Conservation (phyloP, 345 rosid species). For the Syzygium aromaticum region DNA sequence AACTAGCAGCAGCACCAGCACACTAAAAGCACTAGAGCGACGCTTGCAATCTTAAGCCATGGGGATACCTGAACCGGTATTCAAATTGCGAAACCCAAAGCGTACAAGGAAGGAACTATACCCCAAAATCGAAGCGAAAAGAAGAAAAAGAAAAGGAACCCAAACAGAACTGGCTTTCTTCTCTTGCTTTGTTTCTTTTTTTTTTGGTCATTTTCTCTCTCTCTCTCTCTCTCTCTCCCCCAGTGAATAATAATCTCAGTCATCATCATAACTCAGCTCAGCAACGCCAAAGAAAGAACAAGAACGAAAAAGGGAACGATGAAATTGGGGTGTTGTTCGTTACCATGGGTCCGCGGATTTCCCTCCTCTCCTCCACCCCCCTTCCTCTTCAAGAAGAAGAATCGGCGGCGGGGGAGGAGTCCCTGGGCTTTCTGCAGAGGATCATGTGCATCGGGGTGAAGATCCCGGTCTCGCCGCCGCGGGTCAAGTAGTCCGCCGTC, state of each 20-base stretch:
- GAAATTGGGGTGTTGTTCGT: not conserved
- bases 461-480: slow-evolving; percentile 83
- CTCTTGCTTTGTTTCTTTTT: not conserved
- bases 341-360: not conserved
- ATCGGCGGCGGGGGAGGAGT: not conserved
- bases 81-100: not conserved
- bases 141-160: not conserved
- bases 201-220: too few species aligned
- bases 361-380: too few species aligned
- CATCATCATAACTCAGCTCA: not conserved
- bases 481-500: slow-evolving; percentile 74
- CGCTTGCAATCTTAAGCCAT: not conserved
- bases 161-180: not conserved
- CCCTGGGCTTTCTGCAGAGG: slow-evolving; percentile 77
- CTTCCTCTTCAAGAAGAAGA: not conserved
- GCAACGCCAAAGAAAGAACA: not conserved
- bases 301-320: not conserved
- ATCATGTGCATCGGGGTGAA: slow-evolving; percentile 95
- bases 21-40: not conserved
- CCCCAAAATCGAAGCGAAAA: not conserved
- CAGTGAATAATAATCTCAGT: not conserved
- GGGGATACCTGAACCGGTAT: not conserved
- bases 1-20: not conserved
- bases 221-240: not conserved
- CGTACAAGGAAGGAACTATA: not conserved